A percentile compares a stretch with the other conserved stretches of the same genome.
These are phyloP conservation scores for Pleurotus cornucopiae DNA, from an alignment of 768 basidiomycete species.

Conservation along the genomic window DNA sequence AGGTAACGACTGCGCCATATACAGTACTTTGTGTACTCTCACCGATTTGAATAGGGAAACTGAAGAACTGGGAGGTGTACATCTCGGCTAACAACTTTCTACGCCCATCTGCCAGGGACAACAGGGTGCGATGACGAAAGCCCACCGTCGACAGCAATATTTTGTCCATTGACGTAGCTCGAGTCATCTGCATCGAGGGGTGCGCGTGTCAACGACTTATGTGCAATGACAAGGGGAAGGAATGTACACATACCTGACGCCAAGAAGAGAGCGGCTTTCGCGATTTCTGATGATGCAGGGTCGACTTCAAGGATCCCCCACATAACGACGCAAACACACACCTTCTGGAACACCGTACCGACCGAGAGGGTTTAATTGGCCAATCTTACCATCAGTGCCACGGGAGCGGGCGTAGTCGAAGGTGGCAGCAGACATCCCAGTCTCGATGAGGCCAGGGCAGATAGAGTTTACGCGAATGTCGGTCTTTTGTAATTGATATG, in stretches of 20 bases:
- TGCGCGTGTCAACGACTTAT: neutral
- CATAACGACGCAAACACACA: constrained; percentile 23
- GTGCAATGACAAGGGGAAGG: neutral
- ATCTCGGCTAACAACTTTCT: constrained; percentile 29
- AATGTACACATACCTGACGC: constrained; percentile 63
- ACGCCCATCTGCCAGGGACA: constrained; percentile 71
- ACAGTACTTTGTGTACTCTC: neutral
- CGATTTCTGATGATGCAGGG: constrained; percentile 62
- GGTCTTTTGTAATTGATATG: constrained; percentile 74
- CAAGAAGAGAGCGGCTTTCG: constrained; percentile 78
- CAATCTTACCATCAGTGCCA: constrained; percentile 74
- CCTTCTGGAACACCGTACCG: constrained; percentile 82
- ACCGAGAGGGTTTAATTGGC: constrained; percentile 79
- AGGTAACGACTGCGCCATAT: neutral
- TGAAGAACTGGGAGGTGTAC: too few species aligned
- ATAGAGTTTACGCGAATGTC: constrained; percentile 88
- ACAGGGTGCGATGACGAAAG: constrained; percentile 77
- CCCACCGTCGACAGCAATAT: constrained; percentile 84
- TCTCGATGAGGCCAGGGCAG: constrained; percentile 92
- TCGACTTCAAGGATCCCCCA: neutral
- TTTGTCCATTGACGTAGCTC: constrained; percentile 91
- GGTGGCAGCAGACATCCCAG: constrained; percentile 78
- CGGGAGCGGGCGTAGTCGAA: constrained; percentile 76
- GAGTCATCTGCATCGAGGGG: constrained; percentile 58
- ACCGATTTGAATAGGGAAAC: neutral